Percentiles rank a stretch among this genome's conserved stretches.
Conservation (phyloP, 2,329 filamentous ascomycete species). For the Teratosphaeria destructans region DNA sequence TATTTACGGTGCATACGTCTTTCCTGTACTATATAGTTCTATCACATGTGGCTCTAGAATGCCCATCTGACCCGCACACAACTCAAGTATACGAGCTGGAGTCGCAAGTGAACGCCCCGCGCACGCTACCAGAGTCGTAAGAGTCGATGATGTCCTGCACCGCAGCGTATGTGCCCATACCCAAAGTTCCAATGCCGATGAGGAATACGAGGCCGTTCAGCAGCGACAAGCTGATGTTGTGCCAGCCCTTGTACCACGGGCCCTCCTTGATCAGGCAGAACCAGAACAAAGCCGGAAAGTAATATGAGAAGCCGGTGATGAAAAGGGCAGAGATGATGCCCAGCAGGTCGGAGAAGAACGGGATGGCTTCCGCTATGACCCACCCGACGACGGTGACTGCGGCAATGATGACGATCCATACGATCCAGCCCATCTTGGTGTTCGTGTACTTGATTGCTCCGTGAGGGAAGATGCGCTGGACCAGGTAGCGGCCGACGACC, state of each 20-base stretch:
- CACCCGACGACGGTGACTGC: slow-evolving; percentile 52
- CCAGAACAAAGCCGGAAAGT: slow-evolving; percentile 30
- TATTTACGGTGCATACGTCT: too few species aligned
- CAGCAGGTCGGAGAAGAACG: slow-evolving; percentile 61
- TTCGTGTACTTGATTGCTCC: slow-evolving; percentile 39
- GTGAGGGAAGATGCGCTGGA: slow-evolving; percentile 51
- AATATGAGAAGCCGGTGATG: slow-evolving; percentile 51
- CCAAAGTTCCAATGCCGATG: slow-evolving; percentile 23
- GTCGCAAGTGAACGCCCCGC: slow-evolving; percentile 32
- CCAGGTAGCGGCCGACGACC: slow-evolving; percentile 44
- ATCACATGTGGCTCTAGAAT: not conserved
- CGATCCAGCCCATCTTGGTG: slow-evolving; percentile 35
- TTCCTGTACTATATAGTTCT: not conserved
- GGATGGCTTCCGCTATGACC: slow-evolving; percentile 62
- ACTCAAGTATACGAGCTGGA: slow-evolving; percentile 18
- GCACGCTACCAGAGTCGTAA: slow-evolving; percentile 28
- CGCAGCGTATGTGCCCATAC: slow-evolving; percentile 26
- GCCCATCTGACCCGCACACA: not conserved
- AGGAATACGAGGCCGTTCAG: slow-evolving; percentile 36
- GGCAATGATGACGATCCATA: slow-evolving; percentile 52
- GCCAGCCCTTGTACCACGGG: slow-evolving; percentile 36
- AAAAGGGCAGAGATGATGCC: slow-evolving; percentile 55
- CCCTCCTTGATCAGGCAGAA: slow-evolving; percentile 38
- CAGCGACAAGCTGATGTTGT: slow-evolving; percentile 35
- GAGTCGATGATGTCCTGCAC: slow-evolving; percentile 35